Evolutionary conservation across 768 basidiomycete genomes (phyloP), one percentile per base, ranked within the genome.

Genomic region (Coprinopsis marcescibilis): DNA sequence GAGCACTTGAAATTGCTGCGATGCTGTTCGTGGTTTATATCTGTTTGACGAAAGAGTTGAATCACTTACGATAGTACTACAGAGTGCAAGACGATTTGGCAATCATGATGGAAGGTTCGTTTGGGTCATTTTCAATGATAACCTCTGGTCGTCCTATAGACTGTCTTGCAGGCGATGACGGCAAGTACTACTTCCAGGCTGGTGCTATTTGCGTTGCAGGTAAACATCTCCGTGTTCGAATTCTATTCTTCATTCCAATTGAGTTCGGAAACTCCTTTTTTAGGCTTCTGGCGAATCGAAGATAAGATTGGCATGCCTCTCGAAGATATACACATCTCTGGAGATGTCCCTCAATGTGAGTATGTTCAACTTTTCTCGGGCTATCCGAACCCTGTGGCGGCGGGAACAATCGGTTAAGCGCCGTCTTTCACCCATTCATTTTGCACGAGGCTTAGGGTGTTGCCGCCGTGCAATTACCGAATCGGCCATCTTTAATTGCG

Each of bases 261-360:
- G 24, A 20, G 36, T 40, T 30, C 20, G 26, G 3, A 37, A 24
- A 4, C 14, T 37, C 24, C 4, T 14, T 21, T 15, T 32, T 26
- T 56, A 85, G 87, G 87, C 19, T 81, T 78, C 51, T 89, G 87
- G 88, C 73, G 85, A 14, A 71, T 89, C 65, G 60, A 73, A 52
- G 85, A 89, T 63, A 89, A 89, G 65, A 76, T 85, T 45, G 89
- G 86, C 5, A 67, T 81, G 55, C 69, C 80, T 17, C 65, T 89
- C 29, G 80, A 86, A 45, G 80, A 86, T 45, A 87, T 89, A 34
- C 86, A 89, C 62, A 62, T 68, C 45, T 69, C 72, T 21, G 86
- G 88, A 21, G 67, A 81, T 56, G 87, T 89, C 30, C 84, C 86
- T 14, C 78, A 78, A 62, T 87, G 85, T 83, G 61, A 58, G 81